phyloP scores from a whole-genome alignment of 2,329 filamentous ascomycete species.

The Botrytis fabae region DNA sequence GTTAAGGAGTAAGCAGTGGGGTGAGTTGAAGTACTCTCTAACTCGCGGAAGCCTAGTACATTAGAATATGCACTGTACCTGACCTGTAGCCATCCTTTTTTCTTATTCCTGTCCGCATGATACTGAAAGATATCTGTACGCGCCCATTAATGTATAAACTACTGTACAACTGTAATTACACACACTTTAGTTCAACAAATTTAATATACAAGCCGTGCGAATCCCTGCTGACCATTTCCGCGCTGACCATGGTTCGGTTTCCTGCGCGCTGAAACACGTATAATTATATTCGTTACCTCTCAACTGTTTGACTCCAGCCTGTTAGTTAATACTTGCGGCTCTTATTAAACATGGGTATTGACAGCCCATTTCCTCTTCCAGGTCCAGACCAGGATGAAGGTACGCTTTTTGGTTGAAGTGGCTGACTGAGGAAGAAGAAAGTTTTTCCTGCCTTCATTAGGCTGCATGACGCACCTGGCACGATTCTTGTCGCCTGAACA shows the following conservation, averaged over 20 bases:
- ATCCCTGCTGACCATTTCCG: slow-evolving; percentile 17
- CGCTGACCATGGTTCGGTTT: slow-evolving; percentile 16
- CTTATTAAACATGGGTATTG: slow-evolving; percentile 2
- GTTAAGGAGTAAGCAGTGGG: neutral
- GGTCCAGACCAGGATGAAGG: neutral
- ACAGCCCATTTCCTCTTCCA: slow-evolving; percentile 10
- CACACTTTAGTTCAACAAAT: slow-evolving; percentile 14
- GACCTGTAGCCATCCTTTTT: neutral
- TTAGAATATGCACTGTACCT: slow-evolving; percentile 1
- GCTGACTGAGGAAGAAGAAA: slow-evolving; percentile 22
- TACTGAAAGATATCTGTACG: neutral
- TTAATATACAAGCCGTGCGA: slow-evolving; percentile 17
- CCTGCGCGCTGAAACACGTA: slow-evolving; percentile 5
- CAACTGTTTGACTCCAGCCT: neutral
- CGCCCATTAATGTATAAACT: neutral
- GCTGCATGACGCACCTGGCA: slow-evolving; percentile 14
- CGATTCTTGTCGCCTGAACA: slow-evolving; percentile 12
- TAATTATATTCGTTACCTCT: slow-evolving; percentile 4
- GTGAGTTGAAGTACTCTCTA: neutral
- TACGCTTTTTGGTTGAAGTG: slow-evolving; percentile 13
- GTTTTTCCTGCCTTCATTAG: neutral
- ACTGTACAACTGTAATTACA: slow-evolving; percentile 14
- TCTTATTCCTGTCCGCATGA: neutral
- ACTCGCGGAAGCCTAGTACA: neutral
- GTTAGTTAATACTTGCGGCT: neutral